Conservation (phyloP, 768 basidiomycete species). For the Leccinum obscurum region DNA sequence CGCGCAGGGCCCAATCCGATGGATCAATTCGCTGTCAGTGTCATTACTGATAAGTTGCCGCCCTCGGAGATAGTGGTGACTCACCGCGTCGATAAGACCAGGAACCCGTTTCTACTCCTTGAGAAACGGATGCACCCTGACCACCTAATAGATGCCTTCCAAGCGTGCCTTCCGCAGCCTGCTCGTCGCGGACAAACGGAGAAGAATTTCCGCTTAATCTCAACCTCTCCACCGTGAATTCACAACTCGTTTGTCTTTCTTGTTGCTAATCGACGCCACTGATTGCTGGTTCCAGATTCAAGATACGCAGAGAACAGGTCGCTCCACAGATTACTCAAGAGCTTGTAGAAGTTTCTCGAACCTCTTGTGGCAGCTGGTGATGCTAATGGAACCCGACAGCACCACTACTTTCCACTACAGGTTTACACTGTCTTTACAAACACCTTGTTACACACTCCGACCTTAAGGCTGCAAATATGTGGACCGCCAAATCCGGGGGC, state of each 20-base stretch:
- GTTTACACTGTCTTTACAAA: slow-evolving; percentile 80
- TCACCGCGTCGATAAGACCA: not conserved
- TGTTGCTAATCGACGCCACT: not conserved
- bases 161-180: not conserved
- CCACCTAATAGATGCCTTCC: not conserved
- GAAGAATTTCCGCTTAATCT: not conserved
- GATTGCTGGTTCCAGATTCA: slow-evolving; percentile 18
- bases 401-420: slow-evolving; percentile 30
- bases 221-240: not conserved
- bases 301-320: slow-evolving; percentile 98
- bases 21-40: not conserved
- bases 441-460: slow-evolving; percentile 95
- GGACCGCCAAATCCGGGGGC: slow-evolving; percentile 77
- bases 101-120: not conserved
- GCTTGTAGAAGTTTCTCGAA: slow-evolving; percentile 95
- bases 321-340: slow-evolving; percentile 85
- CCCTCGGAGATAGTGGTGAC: not conserved
- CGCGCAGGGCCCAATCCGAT: not conserved
- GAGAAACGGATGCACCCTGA: not conserved
- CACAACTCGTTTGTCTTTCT: not conserved
- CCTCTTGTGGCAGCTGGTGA: slow-evolving; percentile 80
- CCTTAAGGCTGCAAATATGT: slow-evolving; percentile 96
- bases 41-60: not conserved
- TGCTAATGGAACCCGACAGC: slow-evolving; percentile 49
- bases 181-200: not conserved